Conservation (phyloP, 176 grass and related monocot species). For the Triticum monococcum region DNA sequence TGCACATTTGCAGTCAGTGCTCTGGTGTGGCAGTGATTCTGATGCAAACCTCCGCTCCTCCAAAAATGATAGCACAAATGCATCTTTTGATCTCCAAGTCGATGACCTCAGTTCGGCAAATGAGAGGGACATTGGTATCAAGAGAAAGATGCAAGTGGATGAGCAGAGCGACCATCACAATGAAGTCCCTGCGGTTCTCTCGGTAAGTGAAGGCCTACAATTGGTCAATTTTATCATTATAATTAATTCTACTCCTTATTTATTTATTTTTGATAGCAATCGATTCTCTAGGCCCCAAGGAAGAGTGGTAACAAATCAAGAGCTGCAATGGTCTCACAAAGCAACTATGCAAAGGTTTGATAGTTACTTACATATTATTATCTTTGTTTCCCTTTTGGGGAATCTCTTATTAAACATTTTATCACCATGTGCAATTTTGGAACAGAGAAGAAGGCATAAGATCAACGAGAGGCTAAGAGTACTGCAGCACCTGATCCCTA, state of each 20-base stretch:
- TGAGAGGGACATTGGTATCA: neutral
- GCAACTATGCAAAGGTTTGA: neutral
- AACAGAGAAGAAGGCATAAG: conserved; percentile 61
- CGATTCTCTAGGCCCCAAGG: neutral
- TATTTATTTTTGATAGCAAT: neutral
- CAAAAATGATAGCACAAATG: neutral
- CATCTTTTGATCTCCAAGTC: neutral
- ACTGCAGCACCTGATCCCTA: conserved; percentile 56
- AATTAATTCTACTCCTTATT: neutral
- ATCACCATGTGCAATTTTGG: neutral
- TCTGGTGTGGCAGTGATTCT: neutral
- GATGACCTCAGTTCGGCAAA: neutral
- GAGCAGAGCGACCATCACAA: neutral
- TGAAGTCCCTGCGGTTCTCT: neutral
- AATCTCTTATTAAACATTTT: neutral
- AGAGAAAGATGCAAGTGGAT: neutral
- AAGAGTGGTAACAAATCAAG: neutral
- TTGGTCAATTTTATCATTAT: neutral
- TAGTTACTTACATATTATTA: neutral
- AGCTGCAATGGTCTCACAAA: neutral
- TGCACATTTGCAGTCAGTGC: neutral
- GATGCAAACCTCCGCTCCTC: neutral
- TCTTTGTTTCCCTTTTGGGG: neutral
- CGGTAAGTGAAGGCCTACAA: neutral
- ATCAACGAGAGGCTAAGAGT: conserved; percentile 55